phyloP scores from a whole-genome alignment of 2,329 filamentous ascomycete genomes.

The Colletotrichum eremochloae region DNA sequence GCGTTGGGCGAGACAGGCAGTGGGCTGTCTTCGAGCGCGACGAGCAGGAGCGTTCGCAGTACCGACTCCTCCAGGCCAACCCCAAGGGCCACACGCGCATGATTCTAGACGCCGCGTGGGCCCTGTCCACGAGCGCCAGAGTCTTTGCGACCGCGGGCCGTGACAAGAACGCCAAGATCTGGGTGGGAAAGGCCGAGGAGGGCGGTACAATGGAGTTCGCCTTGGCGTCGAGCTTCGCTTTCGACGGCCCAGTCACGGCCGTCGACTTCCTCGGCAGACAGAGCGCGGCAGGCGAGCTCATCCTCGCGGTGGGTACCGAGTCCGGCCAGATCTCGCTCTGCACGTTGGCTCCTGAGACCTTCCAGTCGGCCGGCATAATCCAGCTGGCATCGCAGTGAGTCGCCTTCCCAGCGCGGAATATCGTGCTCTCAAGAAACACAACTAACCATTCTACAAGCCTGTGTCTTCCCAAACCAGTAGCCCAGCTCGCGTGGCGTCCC shows the following conservation, averaged over 20 bases:
- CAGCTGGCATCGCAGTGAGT: slow-evolving; percentile 57
- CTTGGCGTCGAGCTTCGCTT: slow-evolving; percentile 66
- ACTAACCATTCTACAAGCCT: slow-evolving; percentile 53
- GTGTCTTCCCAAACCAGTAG: slow-evolving; percentile 73
- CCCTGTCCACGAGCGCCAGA: slow-evolving; percentile 62
- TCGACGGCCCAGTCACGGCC: slow-evolving; percentile 75
- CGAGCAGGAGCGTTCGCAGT: slow-evolving; percentile 56
- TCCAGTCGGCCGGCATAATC: slow-evolving; percentile 53
- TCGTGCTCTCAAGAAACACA: background rate
- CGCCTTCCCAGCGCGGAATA: background rate
- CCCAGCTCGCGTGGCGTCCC: slow-evolving; percentile 79
- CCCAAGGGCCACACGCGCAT: slow-evolving; percentile 91
- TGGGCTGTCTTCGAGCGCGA: slow-evolving; percentile 84
- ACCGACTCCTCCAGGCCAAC: slow-evolving; percentile 73
- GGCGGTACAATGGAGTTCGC: slow-evolving; percentile 58
- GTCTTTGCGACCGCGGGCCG: slow-evolving; percentile 89
- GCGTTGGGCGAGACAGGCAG: slow-evolving; percentile 90
- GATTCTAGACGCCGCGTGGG: slow-evolving; percentile 92
- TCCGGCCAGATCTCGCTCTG: slow-evolving; percentile 62
- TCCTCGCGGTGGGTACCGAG: slow-evolving; percentile 72
- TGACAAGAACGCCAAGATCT: slow-evolving; percentile 86
- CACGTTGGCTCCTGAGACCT: slow-evolving; percentile 55
- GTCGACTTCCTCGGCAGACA: slow-evolving; percentile 70
- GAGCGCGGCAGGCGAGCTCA: slow-evolving; percentile 50
- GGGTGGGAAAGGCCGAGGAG: slow-evolving; percentile 59